Conservation (phyloP, 495 filamentous ascomycete species). For the Penicillium egyptiacum region DNA sequence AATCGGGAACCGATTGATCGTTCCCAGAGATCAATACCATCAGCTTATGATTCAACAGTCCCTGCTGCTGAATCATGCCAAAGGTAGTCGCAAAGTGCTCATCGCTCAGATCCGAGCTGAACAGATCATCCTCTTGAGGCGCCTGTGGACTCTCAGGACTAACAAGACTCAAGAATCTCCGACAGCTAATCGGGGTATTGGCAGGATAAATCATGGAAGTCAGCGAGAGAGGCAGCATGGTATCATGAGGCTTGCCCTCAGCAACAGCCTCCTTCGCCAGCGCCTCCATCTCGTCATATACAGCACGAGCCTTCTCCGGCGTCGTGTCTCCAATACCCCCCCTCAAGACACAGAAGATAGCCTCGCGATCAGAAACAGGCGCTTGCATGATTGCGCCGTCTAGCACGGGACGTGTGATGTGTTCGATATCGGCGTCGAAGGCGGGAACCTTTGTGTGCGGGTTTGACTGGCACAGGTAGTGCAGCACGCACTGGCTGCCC, state of each 20-base stretch:
- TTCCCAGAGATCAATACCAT: constrained; percentile 61
- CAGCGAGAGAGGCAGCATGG: constrained; percentile 36
- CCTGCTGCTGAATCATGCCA: constrained; percentile 55
- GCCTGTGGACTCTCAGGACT: constrained; percentile 49
- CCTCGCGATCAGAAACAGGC: constrained; percentile 71
- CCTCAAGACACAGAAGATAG: constrained; percentile 40
- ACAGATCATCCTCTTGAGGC: constrained; percentile 79
- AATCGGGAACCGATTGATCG: constrained; percentile 67
- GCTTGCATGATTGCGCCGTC: constrained; percentile 79
- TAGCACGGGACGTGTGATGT: constrained; percentile 42
- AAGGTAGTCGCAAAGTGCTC: constrained; percentile 59
- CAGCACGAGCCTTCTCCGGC: constrained; percentile 21
- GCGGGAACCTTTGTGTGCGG: constrained; percentile 30
- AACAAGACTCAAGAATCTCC: constrained; percentile 64
- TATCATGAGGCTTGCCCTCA: constrained; percentile 25
- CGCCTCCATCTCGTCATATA: constrained; percentile 27
- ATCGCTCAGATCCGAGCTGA: constrained; percentile 73
- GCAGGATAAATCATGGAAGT: constrained; percentile 35
- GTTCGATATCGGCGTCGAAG: constrained; percentile 36
- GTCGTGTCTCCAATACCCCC: constrained; percentile 25
- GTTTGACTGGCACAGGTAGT: constrained; percentile 56
- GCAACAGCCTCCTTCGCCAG: constrained; percentile 31
- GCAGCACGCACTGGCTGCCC: constrained; percentile 80
- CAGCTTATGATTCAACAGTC: constrained; percentile 50
- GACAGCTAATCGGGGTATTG: constrained; percentile 58